Evolutionary conservation across 2,329 filamentous ascomycete genomes (phyloP).

Genomic region (Cordyceps cicadae): DNA sequence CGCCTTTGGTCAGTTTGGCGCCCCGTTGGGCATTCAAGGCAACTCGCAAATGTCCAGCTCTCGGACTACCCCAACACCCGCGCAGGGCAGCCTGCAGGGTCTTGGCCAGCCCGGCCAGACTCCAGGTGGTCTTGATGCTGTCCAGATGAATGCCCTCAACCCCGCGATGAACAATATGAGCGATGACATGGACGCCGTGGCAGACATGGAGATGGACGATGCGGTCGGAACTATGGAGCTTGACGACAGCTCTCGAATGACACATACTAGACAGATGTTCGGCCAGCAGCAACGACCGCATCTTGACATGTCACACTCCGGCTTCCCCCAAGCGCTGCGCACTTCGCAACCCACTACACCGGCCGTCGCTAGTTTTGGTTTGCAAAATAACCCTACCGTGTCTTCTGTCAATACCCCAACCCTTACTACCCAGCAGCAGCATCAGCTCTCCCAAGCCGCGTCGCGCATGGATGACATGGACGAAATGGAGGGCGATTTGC

Average conservation of each 20-base stretch:
- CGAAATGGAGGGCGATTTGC: slow-evolving; percentile 67
- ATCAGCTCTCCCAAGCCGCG: slow-evolving; percentile 52
- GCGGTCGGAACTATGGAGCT: slow-evolving; percentile 58
- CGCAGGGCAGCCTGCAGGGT: slow-evolving; percentile 22
- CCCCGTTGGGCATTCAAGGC: slow-evolving; percentile 25
- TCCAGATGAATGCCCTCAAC: slow-evolving; percentile 34
- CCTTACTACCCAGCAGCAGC: slow-evolving; percentile 67
- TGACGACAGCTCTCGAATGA: slow-evolving; percentile 55
- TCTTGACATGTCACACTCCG: slow-evolving; percentile 73
- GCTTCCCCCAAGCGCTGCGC: slow-evolving; percentile 67
- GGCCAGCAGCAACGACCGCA: slow-evolving; percentile 58
- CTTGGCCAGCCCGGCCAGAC: slow-evolving; percentile 19
- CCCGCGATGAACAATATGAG: slow-evolving; percentile 27
- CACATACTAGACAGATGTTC: slow-evolving; percentile 62
- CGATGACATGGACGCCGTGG: slow-evolving; percentile 74
- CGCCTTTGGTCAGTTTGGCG: slow-evolving; percentile 32
- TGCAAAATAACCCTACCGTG: slow-evolving; percentile 90
- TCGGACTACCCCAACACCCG: slow-evolving; percentile 24
- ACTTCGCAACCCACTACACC: slow-evolving; percentile 84
- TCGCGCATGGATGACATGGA: slow-evolving; percentile 40
- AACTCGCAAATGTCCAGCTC: slow-evolving; percentile 26
- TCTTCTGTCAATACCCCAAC: slow-evolving; percentile 96
- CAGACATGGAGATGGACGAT: slow-evolving; percentile 97
- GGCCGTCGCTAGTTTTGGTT: slow-evolving; percentile 63
- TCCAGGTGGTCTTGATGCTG: slow-evolving; percentile 20